phyloP scores from a whole-genome alignment of 352 stramenopile species.

The Globisporangium mamillatum region DNA sequence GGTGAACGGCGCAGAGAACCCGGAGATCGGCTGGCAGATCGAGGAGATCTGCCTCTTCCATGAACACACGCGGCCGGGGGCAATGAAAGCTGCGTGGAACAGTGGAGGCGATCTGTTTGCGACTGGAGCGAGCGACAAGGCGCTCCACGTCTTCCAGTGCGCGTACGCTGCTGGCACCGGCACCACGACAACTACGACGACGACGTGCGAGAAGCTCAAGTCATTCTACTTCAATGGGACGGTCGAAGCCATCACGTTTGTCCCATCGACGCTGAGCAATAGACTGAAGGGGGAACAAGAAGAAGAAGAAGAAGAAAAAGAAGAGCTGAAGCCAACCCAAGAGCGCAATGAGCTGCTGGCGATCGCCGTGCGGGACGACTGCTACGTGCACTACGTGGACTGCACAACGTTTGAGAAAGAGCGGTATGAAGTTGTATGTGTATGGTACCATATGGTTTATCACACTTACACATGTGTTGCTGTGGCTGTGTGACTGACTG shows the following conservation, averaged over 20 bases:
- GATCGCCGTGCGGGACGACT: constrained; percentile 74
- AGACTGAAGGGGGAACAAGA: not conserved
- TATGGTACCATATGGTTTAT: not conserved
- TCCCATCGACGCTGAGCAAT: constrained; percentile 20
- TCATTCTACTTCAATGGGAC: constrained; percentile 87
- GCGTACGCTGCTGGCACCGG: constrained; percentile 2
- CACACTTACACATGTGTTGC: not conserved
- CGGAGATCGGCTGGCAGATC: constrained; percentile 37
- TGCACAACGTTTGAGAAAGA: constrained; percentile 79
- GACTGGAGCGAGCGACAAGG: constrained; percentile 74
- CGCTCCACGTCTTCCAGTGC: constrained; percentile 66
- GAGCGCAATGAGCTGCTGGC: constrained; percentile 42
- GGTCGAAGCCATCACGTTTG: constrained; percentile 62
- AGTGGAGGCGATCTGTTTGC: constrained; percentile 51
- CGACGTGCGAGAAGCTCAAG: constrained; percentile 56
- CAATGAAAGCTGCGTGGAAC: constrained; percentile 70
- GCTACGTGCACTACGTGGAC: constrained; percentile 84
- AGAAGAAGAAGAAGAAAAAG: not conserved
- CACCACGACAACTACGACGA: not conserved
- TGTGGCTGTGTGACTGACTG: constrained; percentile 4
- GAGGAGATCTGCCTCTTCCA: constrained; percentile 47
- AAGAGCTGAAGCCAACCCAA: not conserved
- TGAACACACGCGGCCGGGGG: constrained; percentile 68
- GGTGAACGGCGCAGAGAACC: constrained; percentile 1
- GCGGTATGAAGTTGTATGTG: constrained; percentile 28